Evolutionary conservation across 257 asterid species (phyloP), one percentile per base, ranked within the genome.

Genomic region (Voacanga thouarsii): DNA sequence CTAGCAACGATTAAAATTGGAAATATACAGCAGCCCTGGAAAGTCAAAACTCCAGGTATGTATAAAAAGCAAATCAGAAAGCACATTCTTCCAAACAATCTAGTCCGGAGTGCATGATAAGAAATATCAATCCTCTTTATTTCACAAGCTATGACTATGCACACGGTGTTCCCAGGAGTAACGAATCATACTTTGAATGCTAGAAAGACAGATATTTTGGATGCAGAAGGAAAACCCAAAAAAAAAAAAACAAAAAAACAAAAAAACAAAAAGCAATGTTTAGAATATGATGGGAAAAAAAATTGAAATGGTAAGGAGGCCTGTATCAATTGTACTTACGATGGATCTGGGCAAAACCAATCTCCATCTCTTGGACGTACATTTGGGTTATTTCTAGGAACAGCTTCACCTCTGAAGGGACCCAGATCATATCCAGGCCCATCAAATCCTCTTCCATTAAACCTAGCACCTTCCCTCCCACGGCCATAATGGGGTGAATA

Each of bases 321-420:
- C 26, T 30, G 24, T 50, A 18, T 19, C 59, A 19, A 51, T 8
- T 70, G 74, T 57, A 86, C 98, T 84, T 87, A 94, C 97, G 76
- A 66, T 72, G 96, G 97, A 80, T 94, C 96, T 8, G 94, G 74
- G 90, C 98, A 94, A 75, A 89, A 72, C 98, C 98, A 92, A 78
- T 94, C 98, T 71, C 98, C 97, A 63, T 92, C 97, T 82, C 97
- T 90, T 11, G 97, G 97, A 28, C 82, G 93, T 53, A 94, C 97
- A 82, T 92, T 92, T 66, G 98, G 97, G 81, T 91, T 92, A 81
- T 91, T 89, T 82, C 95, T 84, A 75, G 90, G 85, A 77, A 79
- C 73, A 83, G 87, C 90, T 70, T 90, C 95, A 45, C 78, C 84
- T 83, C 91, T 86, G 59, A 85, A 77, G 74, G 92, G 83, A 70